Evolutionary conservation across 805 yeast species (phyloP).

Genomic region (Jamesozyma lodderae): DNA sequence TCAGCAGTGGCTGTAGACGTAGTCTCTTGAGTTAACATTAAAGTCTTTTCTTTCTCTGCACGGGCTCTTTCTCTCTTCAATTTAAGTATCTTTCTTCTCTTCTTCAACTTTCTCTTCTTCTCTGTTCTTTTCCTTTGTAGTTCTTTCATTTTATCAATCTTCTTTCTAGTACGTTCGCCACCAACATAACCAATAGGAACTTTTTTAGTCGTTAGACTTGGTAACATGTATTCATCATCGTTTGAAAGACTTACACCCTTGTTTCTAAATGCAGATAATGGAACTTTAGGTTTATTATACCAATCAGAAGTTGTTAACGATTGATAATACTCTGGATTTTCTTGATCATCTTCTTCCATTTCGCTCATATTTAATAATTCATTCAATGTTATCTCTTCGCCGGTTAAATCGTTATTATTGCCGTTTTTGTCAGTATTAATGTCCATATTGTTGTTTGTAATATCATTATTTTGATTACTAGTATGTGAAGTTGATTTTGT

Average conservation of each 20-base stretch:
- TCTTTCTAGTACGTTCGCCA: conserved; percentile 28
- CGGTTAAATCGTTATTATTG: conserved; percentile 4
- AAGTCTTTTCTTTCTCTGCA: conserved; percentile 18
- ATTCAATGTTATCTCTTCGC: conserved; percentile 47
- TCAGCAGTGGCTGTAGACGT: background rate
- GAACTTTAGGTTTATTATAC: conserved; percentile 45
- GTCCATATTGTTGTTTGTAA: conserved; percentile 6
- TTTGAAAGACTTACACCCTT: conserved; percentile 42
- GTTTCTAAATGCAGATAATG: conserved; percentile 85
- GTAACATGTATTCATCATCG: conserved; percentile 27
- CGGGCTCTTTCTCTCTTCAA: conserved; percentile 27
- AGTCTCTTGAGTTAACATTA: conserved; percentile 3
- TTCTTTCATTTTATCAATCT: conserved; percentile 30
- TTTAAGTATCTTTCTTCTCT: conserved; percentile 27
- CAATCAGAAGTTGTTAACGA: conserved; percentile 31
- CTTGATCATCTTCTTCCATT: conserved; percentile 63
- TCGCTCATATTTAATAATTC: conserved; percentile 85
- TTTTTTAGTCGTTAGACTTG: conserved; percentile 23
- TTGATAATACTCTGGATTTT: conserved; percentile 27
- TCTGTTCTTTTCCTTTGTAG: conserved; percentile 28
- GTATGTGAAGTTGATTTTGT: background rate
- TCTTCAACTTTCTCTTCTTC: conserved; percentile 27
- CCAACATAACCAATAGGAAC: conserved; percentile 32
- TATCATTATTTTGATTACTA: background rate
- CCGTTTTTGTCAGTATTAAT: background rate